These are phyloP conservation scores for Rhodosporidiobolus odoratus DNA, from an alignment of 768 basidiomycete species.

Conservation along the genomic window DNA sequence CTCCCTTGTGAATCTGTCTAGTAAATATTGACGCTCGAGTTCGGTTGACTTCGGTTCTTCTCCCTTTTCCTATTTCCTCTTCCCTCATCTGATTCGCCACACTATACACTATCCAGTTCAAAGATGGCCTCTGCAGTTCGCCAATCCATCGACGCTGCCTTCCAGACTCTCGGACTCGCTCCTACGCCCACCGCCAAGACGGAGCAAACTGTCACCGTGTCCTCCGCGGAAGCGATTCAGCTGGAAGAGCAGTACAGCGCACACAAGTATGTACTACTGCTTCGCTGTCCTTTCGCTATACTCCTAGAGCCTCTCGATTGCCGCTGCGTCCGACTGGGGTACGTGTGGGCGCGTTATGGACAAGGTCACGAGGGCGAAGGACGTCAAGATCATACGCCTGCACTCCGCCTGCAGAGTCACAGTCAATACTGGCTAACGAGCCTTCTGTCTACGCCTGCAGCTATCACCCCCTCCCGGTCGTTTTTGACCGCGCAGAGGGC, in stretches of 20 bases:
- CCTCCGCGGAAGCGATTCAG: constrained; percentile 57
- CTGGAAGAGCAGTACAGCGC: constrained; percentile 78
- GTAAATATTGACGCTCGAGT: not conserved
- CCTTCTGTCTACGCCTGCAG: constrained; percentile 52
- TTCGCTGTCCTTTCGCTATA: not conserved
- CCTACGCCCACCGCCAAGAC: not conserved
- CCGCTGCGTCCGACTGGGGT: no score
- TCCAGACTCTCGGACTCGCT: constrained; percentile 15
- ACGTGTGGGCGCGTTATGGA: not conserved
- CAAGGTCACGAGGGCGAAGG: not conserved
- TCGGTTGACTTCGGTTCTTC: not conserved
- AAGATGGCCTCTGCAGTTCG: no score
- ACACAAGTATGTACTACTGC: constrained; percentile 66
- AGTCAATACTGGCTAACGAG: no score
- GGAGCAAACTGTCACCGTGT: constrained; percentile 1
- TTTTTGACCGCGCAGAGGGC: constrained; percentile 83
- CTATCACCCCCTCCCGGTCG: constrained; percentile 91
- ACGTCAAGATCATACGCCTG: no score
- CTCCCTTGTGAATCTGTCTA: no score
- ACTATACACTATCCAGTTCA: no score
- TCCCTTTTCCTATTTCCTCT: not conserved
- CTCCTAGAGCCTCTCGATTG: no score
- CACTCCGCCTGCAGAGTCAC: no score
- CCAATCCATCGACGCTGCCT: constrained; percentile 17
- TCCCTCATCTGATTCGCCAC: no score